Base-by-base conservation (phyloP, 352 stramenopile species). In the Thraustochytrium sp. region DNA sequence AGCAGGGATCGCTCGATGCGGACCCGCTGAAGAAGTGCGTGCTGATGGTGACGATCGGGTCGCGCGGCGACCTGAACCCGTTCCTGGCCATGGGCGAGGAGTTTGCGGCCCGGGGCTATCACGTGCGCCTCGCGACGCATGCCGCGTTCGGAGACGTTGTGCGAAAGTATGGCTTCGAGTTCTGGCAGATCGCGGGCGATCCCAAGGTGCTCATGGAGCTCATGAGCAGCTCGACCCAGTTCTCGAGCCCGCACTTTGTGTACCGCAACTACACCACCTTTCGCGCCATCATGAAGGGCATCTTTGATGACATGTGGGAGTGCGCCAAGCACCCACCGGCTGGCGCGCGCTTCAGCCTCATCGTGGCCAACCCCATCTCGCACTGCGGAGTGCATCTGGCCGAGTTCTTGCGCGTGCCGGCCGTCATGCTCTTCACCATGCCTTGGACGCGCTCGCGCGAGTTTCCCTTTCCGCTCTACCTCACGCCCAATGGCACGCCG, bases 31-130 rank as follows among this genome's bases (percentile, higher is more conserved):
- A 63, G 54, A 8, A n/a, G 34, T 80, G 68, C 51, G 68, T 72
- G 26, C 68, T 80, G 21, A 16, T 80, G 29, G 26, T 80, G 29
- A 65, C 68, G 23, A 80, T 80, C 0, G 68, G 68, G 68, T 80
- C 68, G 13, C 68, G 68, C 23, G 68, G 68, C 26, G 68, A 80
- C 53, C 31, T 80, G 26, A 80, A 80, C 53, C 68, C 68, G 11
- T 80, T 80, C 38, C 53, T 80, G 26, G 68, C 68, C n/a, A 63
- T 80, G 3, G 68, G 68, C 29, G 68, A 80, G 42, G 68, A 64
- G 26, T 44, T 80, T 34, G 38, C 37, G n/a, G 68, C 68, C 44
- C 48, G 68, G 18, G 68, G 68, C 31, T 80, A 80, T 34, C 68
- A 80, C 31, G 68, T 80, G 51, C 48, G 68, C 37, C 63, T 80